Base-by-base conservation (phyloP, 768 basidiomycete species). In the Suillus paluster region DNA sequence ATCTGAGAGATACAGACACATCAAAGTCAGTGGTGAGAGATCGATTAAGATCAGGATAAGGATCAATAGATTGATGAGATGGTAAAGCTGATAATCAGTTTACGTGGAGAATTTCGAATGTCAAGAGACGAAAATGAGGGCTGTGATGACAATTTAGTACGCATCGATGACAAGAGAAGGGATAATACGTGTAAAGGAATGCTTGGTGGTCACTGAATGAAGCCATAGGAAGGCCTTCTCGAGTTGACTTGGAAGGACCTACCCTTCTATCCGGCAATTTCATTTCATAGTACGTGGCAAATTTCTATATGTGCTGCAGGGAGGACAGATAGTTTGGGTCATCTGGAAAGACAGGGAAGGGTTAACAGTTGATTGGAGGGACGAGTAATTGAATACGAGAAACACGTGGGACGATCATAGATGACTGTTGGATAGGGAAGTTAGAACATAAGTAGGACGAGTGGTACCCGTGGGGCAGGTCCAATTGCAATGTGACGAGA, bases 21-120 rank as follows among this genome's bases (percentile, higher is more conserved):
- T 55, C 15, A n/a, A n/a, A 54, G 27, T 12, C 17, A 25, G 25
- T 8, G 36, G 23, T 42, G 60, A 61, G 30, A 34, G 60, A 45
- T 59, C n/a, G 36, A 33, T 27, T 57, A 10, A 33, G 58, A 55
- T 34, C 56, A 60, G 42, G 60, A 59, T 39, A 55, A 57, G 36
- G 55, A 61, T 33, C 7, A 42, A 42, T 59, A 30, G 36, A 61
- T 59, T 38, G 60, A 62, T 42, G 59, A 62, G 58, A 59, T 60
- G 59, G 23, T 36, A 6, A 25, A 56, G 10, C 6, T 23, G 33
- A 63, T 62, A 45, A 61, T 53, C 48, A 60, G 58, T 41, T 59
- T 30, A 60, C 49, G 56, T 60, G 42, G 44, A 58, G 36, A 60
- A 62, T 34, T 49, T 41, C n/a, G 17, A 34, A 33, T 42, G 45